Evolutionary conservation across 2,329 filamentous ascomycete species (phyloP).

Genomic region (Sporothrix inflata): DNA sequence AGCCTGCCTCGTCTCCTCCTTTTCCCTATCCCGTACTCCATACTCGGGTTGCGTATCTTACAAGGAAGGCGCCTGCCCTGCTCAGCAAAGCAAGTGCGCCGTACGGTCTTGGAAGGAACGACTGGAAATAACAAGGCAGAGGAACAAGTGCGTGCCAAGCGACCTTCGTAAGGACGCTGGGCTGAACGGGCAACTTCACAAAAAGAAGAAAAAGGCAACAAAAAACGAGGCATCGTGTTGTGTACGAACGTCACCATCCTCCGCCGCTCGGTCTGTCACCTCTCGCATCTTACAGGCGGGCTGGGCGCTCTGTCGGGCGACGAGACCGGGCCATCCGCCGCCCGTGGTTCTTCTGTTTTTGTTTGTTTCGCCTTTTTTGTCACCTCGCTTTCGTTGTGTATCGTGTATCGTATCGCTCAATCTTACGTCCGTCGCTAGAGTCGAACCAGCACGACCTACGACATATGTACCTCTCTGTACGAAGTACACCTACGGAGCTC

Average conservation of each 20-base stretch:
- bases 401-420: not conserved
- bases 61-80: not conserved
- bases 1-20: constrained; percentile 1
- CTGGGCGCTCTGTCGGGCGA: not conserved
- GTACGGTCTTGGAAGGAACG: not conserved
- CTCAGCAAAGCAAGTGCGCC: not conserved
- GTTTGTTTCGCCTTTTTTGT: not conserved
- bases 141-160: not conserved
- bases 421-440: constrained; percentile 18
- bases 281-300: constrained; percentile 13
- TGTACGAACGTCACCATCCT: not conserved
- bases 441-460: not conserved
- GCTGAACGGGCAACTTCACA: not conserved
- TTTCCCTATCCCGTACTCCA: not conserved
- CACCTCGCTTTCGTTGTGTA: not conserved
- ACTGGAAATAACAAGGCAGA: constrained; percentile 5
- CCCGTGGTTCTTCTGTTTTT: not conserved
- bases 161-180: not conserved
- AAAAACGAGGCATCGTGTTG: not conserved
- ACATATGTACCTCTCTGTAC: no score
- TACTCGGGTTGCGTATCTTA: not conserved
- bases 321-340: not conserved
- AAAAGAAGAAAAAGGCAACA: not conserved
- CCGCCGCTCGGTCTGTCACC: constrained; percentile 6
- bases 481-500: not conserved